Evolutionary conservation across 192 early-diverging fungal genomes (phyloP).

Genomic region (Coemansia sp.): DNA sequence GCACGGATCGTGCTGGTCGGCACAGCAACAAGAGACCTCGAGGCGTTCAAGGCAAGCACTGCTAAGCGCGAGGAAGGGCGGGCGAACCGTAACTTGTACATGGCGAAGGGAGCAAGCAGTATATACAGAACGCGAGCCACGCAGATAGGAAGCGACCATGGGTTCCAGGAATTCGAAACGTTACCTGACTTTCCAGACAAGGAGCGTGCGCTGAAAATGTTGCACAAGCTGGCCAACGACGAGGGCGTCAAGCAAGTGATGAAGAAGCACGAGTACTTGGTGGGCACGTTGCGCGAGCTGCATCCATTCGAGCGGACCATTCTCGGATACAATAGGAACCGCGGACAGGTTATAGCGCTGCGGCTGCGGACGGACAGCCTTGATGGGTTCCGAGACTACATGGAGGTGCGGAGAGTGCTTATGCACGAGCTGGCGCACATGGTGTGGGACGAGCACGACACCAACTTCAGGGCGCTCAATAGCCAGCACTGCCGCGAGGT

Average conservation of each 20-base stretch:
- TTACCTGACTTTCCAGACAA: conserved; percentile 12
- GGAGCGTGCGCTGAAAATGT: conserved; percentile 17
- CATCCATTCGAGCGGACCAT: conserved; percentile 45
- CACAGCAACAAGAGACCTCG: conserved; percentile 21
- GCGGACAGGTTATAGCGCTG: conserved; percentile 46
- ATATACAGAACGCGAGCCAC: conserved; percentile 6
- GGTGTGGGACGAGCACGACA: conserved; percentile 53
- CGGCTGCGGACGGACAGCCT: conserved; percentile 42
- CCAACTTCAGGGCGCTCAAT: conserved; percentile 41
- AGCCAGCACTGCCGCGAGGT: conserved; percentile 43
- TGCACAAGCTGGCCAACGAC: conserved; percentile 33
- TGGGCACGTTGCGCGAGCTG: conserved; percentile 40
- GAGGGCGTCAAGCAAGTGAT: conserved; percentile 43
- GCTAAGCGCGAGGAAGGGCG: conserved; percentile 17
- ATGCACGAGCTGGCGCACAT: conserved; percentile 57
- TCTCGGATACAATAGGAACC: conserved; percentile 49
- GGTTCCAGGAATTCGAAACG: conserved; percentile 19
- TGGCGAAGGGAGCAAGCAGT: conserved; percentile 6
- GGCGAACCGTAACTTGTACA: conserved; percentile 21
- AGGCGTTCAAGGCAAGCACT: conserved; percentile 4
- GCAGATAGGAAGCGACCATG: conserved; percentile 7
- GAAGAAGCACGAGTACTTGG: conserved; percentile 28
- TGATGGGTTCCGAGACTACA: conserved; percentile 43
- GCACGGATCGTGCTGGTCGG: conserved; percentile 35
- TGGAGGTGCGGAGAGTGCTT: conserved; percentile 32